Percentiles rank a stretch among this genome's conserved stretches.
Conservation (phyloP, 2,329 filamentous ascomycete genomes). For the Corinectria fuckeliana region DNA sequence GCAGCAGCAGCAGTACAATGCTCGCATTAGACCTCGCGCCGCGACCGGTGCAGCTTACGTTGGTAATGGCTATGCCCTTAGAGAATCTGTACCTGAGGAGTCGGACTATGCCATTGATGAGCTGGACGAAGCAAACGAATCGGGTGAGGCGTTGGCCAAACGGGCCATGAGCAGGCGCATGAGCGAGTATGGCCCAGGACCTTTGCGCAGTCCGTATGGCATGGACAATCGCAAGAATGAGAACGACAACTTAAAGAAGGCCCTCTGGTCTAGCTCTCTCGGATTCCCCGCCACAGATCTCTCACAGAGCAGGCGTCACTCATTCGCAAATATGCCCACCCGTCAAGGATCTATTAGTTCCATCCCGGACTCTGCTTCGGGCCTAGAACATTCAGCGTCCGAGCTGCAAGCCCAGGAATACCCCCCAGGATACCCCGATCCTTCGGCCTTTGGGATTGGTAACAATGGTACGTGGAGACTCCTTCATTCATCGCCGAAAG, state of each 20-base stretch:
- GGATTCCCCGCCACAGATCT: conserved; percentile 69
- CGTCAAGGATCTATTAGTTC: conserved; percentile 70
- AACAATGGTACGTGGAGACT: conserved; percentile 49
- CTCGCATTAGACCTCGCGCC: conserved; percentile 63
- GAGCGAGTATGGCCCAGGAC: conserved; percentile 60
- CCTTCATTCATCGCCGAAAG: neutral
- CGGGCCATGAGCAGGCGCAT: conserved; percentile 58
- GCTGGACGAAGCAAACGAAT: conserved; percentile 67
- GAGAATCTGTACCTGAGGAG: conserved; percentile 67
- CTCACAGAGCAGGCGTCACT: conserved; percentile 79
- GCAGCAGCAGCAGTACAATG: conserved; percentile 61
- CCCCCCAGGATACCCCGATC: conserved; percentile 48
- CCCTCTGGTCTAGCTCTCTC: conserved; percentile 75
- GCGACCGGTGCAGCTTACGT: conserved; percentile 62
- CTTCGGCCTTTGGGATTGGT: conserved; percentile 44
- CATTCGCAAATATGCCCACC: conserved; percentile 74
- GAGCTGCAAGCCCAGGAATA: conserved; percentile 55
- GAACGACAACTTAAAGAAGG: conserved; percentile 65
- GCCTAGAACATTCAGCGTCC: conserved; percentile 53
- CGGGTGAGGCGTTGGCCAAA: conserved; percentile 53
- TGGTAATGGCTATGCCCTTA: conserved; percentile 64
- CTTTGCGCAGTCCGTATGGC: conserved; percentile 57
- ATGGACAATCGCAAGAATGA: conserved; percentile 68
- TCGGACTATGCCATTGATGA: conserved; percentile 78
- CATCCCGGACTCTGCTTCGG: conserved; percentile 56